Conservation (phyloP, 106 monocot genomes). For the Iris macrosiphon region DNA sequence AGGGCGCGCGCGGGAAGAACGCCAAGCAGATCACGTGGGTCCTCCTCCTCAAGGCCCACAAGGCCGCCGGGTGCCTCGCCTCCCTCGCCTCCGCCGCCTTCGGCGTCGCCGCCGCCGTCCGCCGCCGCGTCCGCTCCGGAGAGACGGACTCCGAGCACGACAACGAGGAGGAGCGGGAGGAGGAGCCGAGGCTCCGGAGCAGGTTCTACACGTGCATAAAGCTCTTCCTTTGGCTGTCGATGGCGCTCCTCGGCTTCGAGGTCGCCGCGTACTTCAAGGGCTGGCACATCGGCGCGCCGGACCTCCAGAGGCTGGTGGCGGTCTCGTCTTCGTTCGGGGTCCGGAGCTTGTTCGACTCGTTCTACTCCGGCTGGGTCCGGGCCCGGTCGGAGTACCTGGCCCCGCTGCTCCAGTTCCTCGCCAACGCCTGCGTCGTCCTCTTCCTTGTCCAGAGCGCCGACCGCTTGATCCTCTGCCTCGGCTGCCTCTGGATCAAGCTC, state of each 20-base stretch:
- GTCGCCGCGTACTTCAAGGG: constrained; percentile 63
- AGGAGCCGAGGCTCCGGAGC: constrained; percentile 22
- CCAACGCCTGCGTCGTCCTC: constrained; percentile 72
- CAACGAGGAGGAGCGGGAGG: not conserved
- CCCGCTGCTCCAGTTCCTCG: constrained; percentile 72
- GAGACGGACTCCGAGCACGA: constrained; percentile 46
- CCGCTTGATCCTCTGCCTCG: constrained; percentile 69
- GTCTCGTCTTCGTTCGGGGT: constrained; percentile 25
- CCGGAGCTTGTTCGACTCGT: constrained; percentile 31
- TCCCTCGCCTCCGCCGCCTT: constrained; percentile 41
- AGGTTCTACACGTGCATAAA: constrained; percentile 70
- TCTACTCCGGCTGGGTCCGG: constrained; percentile 56
- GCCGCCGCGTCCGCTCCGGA: constrained; percentile 65
- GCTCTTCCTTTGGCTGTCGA: constrained; percentile 53
- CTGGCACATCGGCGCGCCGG: constrained; percentile 53
- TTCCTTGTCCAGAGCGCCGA: constrained; percentile 92
- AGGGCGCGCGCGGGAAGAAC: constrained; percentile 58
- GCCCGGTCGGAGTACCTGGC: constrained; percentile 67
- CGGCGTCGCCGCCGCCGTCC: constrained; percentile 41
- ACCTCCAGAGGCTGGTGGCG: constrained; percentile 23
- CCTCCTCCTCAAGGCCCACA: constrained; percentile 77
- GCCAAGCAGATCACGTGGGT: constrained; percentile 94
- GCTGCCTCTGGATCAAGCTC: constrained; percentile 81
- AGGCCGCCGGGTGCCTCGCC: constrained; percentile 76
- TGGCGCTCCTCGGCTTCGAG: constrained; percentile 61